Evolutionary conservation across 2,329 filamentous ascomycete genomes (phyloP).

Genomic region (Leptographium galeiforme): DNA sequence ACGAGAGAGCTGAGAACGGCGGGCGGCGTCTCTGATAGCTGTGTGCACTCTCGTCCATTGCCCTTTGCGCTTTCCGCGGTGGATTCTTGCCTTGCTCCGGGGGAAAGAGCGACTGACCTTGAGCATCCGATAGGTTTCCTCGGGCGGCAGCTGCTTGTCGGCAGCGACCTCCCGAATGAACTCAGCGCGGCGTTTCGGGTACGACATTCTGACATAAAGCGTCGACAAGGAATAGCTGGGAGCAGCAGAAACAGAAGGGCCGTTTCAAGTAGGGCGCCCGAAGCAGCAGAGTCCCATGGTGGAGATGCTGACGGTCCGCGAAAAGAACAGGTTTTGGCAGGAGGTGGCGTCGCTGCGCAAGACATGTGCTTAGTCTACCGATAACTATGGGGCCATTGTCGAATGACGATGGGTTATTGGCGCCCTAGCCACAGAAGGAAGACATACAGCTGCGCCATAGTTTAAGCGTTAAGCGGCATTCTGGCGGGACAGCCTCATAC

Average conservation of each 20-base stretch:
- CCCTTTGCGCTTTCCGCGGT: not conserved
- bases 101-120: constrained; percentile 21
- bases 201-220: constrained; percentile 19
- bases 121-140: constrained; percentile 29
- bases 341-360: too few relatives aligned
- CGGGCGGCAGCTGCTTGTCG: constrained; percentile 25
- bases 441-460: too few relatives aligned
- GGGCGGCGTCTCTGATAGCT: not conserved
- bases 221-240: not conserved
- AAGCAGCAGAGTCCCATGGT: constrained; percentile 4
- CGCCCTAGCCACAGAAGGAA: not conserved
- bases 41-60: not conserved
- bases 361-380: too few relatives aligned
- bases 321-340: not conserved
- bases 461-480: too few relatives aligned
- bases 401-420: not conserved
- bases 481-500: too few relatives aligned
- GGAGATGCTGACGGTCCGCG: not conserved
- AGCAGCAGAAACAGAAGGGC: not conserved
- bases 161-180: constrained; percentile 32
- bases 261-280: constrained; percentile 5
- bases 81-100: constrained; percentile 6
- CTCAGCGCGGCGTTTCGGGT: constrained; percentile 22
- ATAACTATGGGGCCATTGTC: not conserved
- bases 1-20: not conserved